Evolutionary conservation across 176 grass and related monocot species (phyloP), one percentile per base, ranked within the genome.

Genomic region (Rhipidocladum racemiflorum): DNA sequence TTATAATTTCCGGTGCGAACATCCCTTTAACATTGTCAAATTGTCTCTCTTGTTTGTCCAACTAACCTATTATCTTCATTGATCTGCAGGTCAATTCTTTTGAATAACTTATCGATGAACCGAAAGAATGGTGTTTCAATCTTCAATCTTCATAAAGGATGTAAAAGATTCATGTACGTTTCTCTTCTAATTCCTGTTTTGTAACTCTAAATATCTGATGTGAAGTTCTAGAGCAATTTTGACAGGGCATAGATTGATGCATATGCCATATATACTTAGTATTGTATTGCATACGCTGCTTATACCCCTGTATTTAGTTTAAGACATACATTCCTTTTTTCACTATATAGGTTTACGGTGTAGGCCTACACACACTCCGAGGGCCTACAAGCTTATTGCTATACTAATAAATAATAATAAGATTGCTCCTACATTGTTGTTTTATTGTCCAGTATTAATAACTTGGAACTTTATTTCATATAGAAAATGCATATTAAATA

Each of bases 141-240:
- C 90, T 97, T 85, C 90, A 97, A n/a, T n/a, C n/a, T n/a, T n/a
- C n/a, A n/a, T 23, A 97, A 94, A 73, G 95, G 95, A 71, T 97
- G 92, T 35, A 94, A 92, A 81, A 83, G 80, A 92, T 97, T 94
- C 85, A 92, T 97, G 95, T 97, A 86, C 54, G 70, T 76, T 80
- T 83, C 83, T 77, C 28, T 71, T 40, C 59, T 61, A 25, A n/a
- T 54, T 39, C 57, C 12, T 81, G 16, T 18, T 72, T 51, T 23
- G 44, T 50, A 59, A 15, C 74, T 83, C 48, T 70, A 83, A 60
- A 76, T 45, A 66, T 64, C 15, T 71, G 32, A 76, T 42, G 50
- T 46, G 34, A 24, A 43, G 4, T 11, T 56, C 27, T 73, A 30
- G 25, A 32, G 4, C 17, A 76, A 67, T 61, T 20, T 56, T n/a